Percentiles rank a stretch among this genome's conserved stretches.
phyloP scores from a whole-genome alignment of 495 filamentous ascomycete genomes.

The Penicillium daleae region DNA sequence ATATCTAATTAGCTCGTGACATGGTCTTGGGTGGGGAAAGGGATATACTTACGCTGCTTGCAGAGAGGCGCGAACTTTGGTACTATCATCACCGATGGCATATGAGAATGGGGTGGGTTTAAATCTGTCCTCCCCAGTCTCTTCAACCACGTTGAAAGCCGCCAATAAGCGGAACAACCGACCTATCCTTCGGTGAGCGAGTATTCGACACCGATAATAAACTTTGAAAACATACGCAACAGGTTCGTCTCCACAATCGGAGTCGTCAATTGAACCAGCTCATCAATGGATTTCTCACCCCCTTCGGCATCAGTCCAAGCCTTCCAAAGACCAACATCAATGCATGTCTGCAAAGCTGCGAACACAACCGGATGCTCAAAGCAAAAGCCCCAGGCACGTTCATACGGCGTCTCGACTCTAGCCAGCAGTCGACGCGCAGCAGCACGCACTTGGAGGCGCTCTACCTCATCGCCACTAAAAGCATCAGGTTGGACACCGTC shows the following conservation, averaged over 20 bases:
- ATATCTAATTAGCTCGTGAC: neutral
- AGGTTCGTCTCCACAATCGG: neutral
- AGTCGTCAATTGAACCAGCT: neutral
- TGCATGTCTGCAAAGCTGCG: neutral
- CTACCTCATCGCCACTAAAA: neutral
- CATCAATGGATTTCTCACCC: neutral
- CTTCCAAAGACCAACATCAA: neutral
- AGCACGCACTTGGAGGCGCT: neutral
- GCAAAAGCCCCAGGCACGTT: neutral
- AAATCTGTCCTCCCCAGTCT: neutral
- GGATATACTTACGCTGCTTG: neutral
- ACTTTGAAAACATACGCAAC: neutral
- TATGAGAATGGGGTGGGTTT: neutral
- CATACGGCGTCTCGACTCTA: neutral
- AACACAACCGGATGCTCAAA: constrained; percentile 1
- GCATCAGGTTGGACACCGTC: neutral
- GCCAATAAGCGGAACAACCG: neutral
- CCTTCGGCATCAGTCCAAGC: neutral
- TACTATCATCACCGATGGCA: neutral
- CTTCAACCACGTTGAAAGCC: neutral
- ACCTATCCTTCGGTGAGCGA: neutral
- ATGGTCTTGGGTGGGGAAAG: neutral
- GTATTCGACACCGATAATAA: neutral
- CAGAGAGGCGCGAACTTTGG: neutral
- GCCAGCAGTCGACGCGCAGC: neutral